These are phyloP conservation scores for Apiospora saccharicola DNA, from an alignment of 2,329 filamentous ascomycete species.

Conservation along the genomic window DNA sequence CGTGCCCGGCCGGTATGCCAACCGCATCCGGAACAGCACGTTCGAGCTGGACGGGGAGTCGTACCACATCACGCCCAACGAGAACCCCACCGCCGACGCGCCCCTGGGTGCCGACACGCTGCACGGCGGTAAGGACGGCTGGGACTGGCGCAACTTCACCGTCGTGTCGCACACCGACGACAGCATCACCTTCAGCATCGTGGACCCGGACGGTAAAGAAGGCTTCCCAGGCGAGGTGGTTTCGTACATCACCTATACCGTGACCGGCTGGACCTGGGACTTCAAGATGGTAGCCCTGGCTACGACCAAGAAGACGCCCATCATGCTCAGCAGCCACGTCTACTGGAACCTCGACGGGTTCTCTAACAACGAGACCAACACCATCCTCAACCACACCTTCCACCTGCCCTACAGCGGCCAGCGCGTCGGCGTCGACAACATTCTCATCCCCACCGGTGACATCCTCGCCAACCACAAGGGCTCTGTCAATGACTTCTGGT, in stretches of 20 bases:
- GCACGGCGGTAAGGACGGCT: conserved; percentile 74
- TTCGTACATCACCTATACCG: conserved; percentile 76
- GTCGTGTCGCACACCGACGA: conserved; percentile 71
- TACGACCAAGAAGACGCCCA: conserved; percentile 78
- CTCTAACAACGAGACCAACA: conserved; percentile 72
- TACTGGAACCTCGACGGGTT: conserved; percentile 90
- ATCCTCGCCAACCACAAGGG: conserved; percentile 73
- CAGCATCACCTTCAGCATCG: conserved; percentile 78
- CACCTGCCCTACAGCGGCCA: conserved; percentile 76
- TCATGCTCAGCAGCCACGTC: conserved; percentile 78
- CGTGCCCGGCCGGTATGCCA: conserved; percentile 80
- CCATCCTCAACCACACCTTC: conserved; percentile 74
- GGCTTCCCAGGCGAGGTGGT: conserved; percentile 83
- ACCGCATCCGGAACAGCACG: conserved; percentile 80
- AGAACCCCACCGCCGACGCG: conserved; percentile 59
- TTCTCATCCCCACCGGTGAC: conserved; percentile 78
- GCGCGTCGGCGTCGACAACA: conserved; percentile 72
- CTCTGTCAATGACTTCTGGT: conserved; percentile 85
- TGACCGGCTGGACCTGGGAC: conserved; percentile 72
- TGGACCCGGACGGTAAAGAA: conserved; percentile 75
- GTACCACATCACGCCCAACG: conserved; percentile 69
- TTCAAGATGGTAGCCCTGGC: conserved; percentile 76
- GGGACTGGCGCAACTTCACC: conserved; percentile 82
- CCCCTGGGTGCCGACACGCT: conserved; percentile 68
- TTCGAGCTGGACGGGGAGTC: conserved; percentile 71